Percentiles rank a stretch among this genome's conserved stretches.
phyloP scores from a whole-genome alignment of 192 early-diverging fungal genomes.

The Coemansia sp. region DNA sequence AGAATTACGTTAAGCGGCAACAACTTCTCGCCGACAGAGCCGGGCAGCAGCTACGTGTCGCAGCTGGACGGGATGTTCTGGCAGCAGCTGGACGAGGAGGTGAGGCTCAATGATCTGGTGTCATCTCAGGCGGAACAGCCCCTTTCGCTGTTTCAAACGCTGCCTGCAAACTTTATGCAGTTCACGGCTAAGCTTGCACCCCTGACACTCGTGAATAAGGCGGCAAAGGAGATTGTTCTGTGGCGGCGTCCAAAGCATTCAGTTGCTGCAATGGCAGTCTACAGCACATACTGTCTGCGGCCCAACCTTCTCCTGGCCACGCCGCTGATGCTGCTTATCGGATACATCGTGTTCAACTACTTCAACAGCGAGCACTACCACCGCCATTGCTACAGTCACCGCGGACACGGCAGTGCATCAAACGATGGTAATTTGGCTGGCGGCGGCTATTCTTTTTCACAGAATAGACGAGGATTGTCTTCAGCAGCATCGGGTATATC shows the following conservation, averaged over 20 bases:
- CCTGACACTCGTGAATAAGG: conserved; percentile 29
- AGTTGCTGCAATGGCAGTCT: conserved; percentile 41
- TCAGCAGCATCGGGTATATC: not conserved
- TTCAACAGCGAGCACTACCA: conserved; percentile 32
- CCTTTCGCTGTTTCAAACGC: conserved; percentile 52
- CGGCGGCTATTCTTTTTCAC: not conserved
- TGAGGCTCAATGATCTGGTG: conserved; percentile 33
- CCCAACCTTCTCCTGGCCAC: conserved; percentile 47
- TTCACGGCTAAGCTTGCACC: conserved; percentile 54
- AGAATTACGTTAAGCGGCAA: not conserved
- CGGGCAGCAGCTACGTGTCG: conserved; percentile 14
- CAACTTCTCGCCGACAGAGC: not conserved
- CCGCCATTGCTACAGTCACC: not conserved
- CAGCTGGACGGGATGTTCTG: conserved; percentile 51
- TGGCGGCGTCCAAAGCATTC: conserved; percentile 44
- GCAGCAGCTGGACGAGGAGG: conserved; percentile 50
- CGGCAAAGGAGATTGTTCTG: conserved; percentile 33
- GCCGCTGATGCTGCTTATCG: conserved; percentile 44
- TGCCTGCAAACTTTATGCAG: conserved; percentile 57
- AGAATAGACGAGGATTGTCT: not conserved
- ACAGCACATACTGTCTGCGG: conserved; percentile 44
- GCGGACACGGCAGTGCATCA: not conserved
- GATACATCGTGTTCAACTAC: conserved; percentile 43
- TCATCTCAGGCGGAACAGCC: conserved; percentile 51
- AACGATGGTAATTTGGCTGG: not conserved